These are phyloP conservation scores for Warburgia ugandensis DNA, from an alignment of 164 flowering plant genomes.

Conservation along the genomic window DNA sequence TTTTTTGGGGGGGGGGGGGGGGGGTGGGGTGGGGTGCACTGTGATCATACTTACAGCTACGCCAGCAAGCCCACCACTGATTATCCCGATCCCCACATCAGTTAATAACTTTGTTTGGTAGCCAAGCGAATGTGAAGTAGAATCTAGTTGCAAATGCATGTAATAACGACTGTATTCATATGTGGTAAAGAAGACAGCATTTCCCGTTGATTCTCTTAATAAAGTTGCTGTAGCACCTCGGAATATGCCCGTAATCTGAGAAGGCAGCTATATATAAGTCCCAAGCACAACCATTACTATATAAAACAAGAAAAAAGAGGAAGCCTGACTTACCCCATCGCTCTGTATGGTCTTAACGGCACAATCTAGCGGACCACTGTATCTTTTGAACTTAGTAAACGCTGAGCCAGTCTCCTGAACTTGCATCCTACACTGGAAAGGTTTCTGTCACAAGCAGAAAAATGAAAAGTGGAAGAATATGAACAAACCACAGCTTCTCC, in stretches of 20 bases:
- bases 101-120: conserved; percentile 23
- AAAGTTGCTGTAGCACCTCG: conserved; percentile 74
- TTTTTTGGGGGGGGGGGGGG: too few relatives aligned
- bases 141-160: conserved; percentile 50
- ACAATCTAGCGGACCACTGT: conserved; percentile 73
- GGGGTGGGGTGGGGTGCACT: too few relatives aligned
- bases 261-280: conserved; percentile 19
- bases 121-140: conserved; percentile 29
- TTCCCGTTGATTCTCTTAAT: conserved; percentile 75
- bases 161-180: conserved; percentile 65
- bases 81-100: conserved; percentile 74
- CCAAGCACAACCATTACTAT: conserved; percentile 2
- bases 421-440: conserved; percentile 97
- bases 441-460: conserved; percentile 19
- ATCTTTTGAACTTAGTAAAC: conserved; percentile 30
- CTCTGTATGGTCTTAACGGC: conserved; percentile 56
- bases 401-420: conserved; percentile 71
- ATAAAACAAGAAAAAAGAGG: conserved; percentile 4
- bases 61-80: conserved; percentile 88
- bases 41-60: conserved; percentile 72
- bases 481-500: neutral
- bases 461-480: neutral
- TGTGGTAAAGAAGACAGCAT: conserved; percentile 64
- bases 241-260: conserved; percentile 73
- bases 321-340: conserved; percentile 63